These are phyloP conservation scores for Entomortierella parvispora DNA, from an alignment of 192 early-diverging fungal genomes.

Conservation along the genomic window DNA sequence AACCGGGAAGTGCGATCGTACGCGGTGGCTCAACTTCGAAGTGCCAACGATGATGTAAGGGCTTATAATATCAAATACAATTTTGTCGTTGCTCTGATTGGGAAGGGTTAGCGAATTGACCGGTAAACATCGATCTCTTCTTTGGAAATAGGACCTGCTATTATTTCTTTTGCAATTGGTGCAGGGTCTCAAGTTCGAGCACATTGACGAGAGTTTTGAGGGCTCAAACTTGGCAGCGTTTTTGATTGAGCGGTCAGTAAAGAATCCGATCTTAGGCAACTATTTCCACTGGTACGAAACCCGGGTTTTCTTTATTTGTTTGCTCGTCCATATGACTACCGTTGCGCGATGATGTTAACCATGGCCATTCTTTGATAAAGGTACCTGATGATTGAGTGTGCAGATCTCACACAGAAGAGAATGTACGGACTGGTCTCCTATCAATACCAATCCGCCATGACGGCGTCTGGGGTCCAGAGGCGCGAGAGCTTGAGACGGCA, in stretches of 20 bases:
- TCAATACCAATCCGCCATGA: conserved; percentile 81
- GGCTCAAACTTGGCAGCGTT: conserved; percentile 85
- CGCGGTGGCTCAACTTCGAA: conserved; percentile 89
- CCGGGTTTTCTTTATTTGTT: too few species aligned
- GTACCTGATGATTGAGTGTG: conserved; percentile 97
- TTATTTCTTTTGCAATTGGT: conserved; percentile 97
- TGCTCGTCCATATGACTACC: background rate
- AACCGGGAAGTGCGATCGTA: conserved; percentile 84
- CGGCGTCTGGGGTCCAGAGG: conserved; percentile 62
- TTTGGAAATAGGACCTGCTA: conserved; percentile 77
- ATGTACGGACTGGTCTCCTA: conserved; percentile 90
- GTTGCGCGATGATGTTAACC: background rate
- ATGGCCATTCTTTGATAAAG: conserved; percentile 37
- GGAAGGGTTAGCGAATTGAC: too few species aligned
- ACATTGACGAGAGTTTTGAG: conserved; percentile 64
- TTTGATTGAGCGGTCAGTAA: conserved; percentile 86
- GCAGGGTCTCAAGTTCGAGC: conserved; percentile 97
- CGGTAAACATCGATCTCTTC: too few species aligned
- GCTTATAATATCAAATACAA: too few species aligned
- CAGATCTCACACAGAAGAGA: conserved; percentile 83
- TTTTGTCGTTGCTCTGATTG: too few species aligned
- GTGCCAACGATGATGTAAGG: conserved; percentile 89
- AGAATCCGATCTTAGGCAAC: conserved; percentile 90
- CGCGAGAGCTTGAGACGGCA: conserved; percentile 84
- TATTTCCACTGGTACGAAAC: conserved; percentile 87